These are phyloP conservation scores for Calamus simplicifolius DNA, from an alignment of 176 grass and related monocot genomes.

Conservation along the genomic window DNA sequence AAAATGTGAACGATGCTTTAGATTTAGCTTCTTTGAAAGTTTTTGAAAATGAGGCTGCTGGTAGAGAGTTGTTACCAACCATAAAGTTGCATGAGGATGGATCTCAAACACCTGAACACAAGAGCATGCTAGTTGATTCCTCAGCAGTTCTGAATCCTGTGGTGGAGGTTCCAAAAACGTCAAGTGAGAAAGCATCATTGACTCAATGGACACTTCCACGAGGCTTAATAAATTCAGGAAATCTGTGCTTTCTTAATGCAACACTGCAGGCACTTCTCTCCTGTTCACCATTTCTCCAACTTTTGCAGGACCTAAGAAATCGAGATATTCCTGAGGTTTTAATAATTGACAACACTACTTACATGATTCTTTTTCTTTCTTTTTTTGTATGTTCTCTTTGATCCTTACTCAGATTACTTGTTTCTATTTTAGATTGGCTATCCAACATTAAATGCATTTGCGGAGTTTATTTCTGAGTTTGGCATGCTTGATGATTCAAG, in stretches of 20 bases:
- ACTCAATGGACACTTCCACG: slow-evolving; percentile 54
- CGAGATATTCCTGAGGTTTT: slow-evolving; percentile 61
- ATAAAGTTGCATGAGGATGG: slow-evolving; percentile 18
- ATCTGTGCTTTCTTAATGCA: slow-evolving; percentile 90
- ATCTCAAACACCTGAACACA: slow-evolving; percentile 32
- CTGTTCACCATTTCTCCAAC: slow-evolving; percentile 66
- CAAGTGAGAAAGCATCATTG: slow-evolving; percentile 27
- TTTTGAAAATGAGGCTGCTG: slow-evolving; percentile 7
- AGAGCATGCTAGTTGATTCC: slow-evolving; percentile 23
- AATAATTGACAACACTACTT: slow-evolving; percentile 4
- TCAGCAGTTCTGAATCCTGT: slow-evolving; percentile 22
- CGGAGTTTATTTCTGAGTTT: slow-evolving; percentile 75
- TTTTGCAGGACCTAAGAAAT: slow-evolving; percentile 56
- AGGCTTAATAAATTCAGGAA: slow-evolving; percentile 92
- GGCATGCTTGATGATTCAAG: slow-evolving; percentile 51
- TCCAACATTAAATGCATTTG: slow-evolving; percentile 72
- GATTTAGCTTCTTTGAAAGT: slow-evolving; percentile 12
- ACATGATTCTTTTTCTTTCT: not conserved
- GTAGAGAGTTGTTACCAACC: not conserved
- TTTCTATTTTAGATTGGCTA: slow-evolving; percentile 51
- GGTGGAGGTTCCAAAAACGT: slow-evolving; percentile 7
- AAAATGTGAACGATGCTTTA: slow-evolving; percentile 20
- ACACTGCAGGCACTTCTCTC: slow-evolving; percentile 85
- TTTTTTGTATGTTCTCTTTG: slow-evolving; percentile 5
- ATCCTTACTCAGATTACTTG: slow-evolving; percentile 2